Conservation (phyloP, 495 filamentous ascomycete species). For the Xylaria castorea region DNA sequence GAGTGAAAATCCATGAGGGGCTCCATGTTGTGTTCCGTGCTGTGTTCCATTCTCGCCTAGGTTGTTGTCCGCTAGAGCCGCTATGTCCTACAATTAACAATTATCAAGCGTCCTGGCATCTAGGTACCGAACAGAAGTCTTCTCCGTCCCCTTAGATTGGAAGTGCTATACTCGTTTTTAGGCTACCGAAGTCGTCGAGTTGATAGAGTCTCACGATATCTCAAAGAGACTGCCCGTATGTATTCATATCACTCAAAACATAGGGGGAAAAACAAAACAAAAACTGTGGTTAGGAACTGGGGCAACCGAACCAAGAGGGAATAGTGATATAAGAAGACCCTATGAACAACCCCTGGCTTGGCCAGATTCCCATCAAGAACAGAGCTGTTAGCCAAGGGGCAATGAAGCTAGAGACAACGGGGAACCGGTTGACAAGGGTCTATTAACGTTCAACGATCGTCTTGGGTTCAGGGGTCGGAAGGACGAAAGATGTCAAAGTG, state of each 20-base stretch:
- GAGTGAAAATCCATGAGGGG: slow-evolving; percentile 38
- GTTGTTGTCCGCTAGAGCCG: background rate
- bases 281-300: background rate
- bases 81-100: slow-evolving; percentile 13
- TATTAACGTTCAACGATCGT: slow-evolving; percentile 18
- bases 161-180: background rate
- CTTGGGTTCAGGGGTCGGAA: slow-evolving; percentile 32
- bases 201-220: background rate
- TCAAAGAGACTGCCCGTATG: background rate
- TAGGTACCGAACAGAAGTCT: background rate
- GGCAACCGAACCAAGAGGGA: background rate
- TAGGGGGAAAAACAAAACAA: background rate
- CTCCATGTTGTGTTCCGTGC: slow-evolving; percentile 26
- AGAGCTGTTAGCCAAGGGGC: slow-evolving; percentile 13
- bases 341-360: slow-evolving; percentile 12
- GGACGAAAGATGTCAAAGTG: slow-evolving; percentile 30
- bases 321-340: slow-evolving; percentile 20
- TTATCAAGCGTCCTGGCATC: background rate
- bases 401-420: slow-evolving; percentile 4
- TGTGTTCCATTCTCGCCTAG: slow-evolving; percentile 28
- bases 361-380: background rate
- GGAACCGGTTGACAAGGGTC: slow-evolving; percentile 19
- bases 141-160: background rate
- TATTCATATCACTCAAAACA: background rate
- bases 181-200: slow-evolving; percentile 1